Evolutionary conservation across 768 basidiomycete species (phyloP), one percentile per base, ranked within the genome.

Genomic region (Coprinopsis marcescibilis): DNA sequence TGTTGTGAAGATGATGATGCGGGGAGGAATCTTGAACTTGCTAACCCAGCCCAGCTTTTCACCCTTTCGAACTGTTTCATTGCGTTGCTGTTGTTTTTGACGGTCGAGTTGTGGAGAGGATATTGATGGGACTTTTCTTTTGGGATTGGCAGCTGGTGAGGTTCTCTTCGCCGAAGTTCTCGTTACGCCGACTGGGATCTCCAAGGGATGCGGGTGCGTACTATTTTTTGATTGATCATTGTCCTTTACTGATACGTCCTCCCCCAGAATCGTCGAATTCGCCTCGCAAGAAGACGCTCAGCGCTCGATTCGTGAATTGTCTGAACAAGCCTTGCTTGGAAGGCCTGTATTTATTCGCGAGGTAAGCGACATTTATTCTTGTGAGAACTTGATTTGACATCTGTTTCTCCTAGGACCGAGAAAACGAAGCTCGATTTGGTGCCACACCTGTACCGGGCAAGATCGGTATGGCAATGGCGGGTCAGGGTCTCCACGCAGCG

Each of bases 121-220:
- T 84, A 87, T 89, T 89, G 83, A 89, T 87, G 83, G 85, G 84
- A 48, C 78, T 89, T 85, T 87, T 79, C 75, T 81, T 78, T 83
- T 75, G 81, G 82, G 83, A 73, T 82, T 77, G 78, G 80, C 84
- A 95, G 95, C 91, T 83, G 95, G 95, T 78, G 93, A 94, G 77
- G 94, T 97, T 64, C 85, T 95, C 68, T 99, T 99, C 82, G 89
- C 95, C 80, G 95, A 99, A 83, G 92, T 99, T 58, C 82, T 99
- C 61, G 75, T 93, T 57, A 96, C 96, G 4, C 95, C 95, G 13
- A 94, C 89, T 17, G 95, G 95, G 24, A 81, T 95, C 45, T 97
- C 94, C 20, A 99, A 99, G 67, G 95, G 95, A 64, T 99, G 95
- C 83, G 95, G 95, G 96, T 97, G 60, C 69, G 94, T 78, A 5